Conservation (phyloP, 768 basidiomycete species). For the Coprinopsis strossmayeri region DNA sequence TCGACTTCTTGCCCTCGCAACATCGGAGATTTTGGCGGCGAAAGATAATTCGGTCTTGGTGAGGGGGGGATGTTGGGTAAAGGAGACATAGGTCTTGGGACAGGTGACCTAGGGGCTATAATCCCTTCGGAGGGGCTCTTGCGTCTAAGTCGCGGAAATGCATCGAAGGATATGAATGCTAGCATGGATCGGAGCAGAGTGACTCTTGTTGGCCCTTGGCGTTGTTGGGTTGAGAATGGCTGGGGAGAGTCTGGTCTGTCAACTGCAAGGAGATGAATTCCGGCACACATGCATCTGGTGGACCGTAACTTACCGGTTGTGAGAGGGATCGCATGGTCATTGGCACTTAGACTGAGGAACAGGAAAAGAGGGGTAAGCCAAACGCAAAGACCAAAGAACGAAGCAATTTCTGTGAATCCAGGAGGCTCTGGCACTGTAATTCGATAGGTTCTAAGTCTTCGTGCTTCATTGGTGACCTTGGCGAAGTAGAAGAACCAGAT, state of each 20-base stretch:
- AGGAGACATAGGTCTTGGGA: conserved; percentile 21
- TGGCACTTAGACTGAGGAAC: conserved; percentile 93
- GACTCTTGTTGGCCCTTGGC: conserved; percentile 25
- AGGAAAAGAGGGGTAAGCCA: conserved; percentile 90
- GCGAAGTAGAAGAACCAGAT: conserved; percentile 97
- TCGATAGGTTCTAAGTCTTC: conserved; percentile 46
- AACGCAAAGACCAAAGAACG: conserved; percentile 81
- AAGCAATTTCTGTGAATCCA: conserved; percentile 69
- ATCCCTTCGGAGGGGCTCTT: conserved; percentile 57
- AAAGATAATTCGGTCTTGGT: conserved; percentile 22
- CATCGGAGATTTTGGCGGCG: conserved; percentile 33
- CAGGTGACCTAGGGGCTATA: conserved; percentile 57
- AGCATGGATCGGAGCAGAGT: conserved; percentile 68
- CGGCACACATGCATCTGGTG: conserved; percentile 1
- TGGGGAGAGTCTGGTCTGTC: conserved; percentile 35
- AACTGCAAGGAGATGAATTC: conserved; percentile 16
- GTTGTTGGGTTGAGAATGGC: conserved; percentile 18
- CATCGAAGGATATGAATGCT: conserved; percentile 37
- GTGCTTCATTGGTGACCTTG: conserved; percentile 54
- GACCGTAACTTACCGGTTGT: conserved; percentile 39
- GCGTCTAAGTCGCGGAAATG: conserved; percentile 37
- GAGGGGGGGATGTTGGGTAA: conserved; percentile 28
- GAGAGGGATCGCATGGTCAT: conserved; percentile 89
- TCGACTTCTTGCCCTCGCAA: conserved; percentile 28
- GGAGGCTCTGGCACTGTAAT: conserved; percentile 28